These are phyloP conservation scores for Poa annua DNA, from an alignment of 176 grass and related monocot species.

Conservation along the genomic window DNA sequence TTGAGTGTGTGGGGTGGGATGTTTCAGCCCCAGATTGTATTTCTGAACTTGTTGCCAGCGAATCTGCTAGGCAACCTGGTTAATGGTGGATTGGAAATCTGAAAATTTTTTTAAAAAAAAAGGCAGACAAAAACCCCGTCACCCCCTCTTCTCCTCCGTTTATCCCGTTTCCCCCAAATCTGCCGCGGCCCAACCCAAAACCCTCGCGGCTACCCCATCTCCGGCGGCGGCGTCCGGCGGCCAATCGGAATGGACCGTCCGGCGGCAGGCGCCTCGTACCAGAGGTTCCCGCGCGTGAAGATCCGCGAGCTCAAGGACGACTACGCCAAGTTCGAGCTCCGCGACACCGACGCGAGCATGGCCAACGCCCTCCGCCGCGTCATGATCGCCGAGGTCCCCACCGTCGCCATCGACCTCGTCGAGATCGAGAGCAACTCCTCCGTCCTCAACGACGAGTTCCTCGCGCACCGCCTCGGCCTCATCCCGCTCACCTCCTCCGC, in stretches of 20 bases:
- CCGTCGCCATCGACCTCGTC: conserved; percentile 90
- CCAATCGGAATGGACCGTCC: conserved; percentile 45
- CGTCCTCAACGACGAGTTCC: conserved; percentile 99
- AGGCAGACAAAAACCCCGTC: not conserved
- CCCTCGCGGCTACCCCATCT: not conserved
- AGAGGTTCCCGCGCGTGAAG: conserved; percentile 75
- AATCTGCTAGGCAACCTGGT: too few relatives aligned
- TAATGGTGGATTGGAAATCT: too few relatives aligned
- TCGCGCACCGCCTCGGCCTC: conserved; percentile 91
- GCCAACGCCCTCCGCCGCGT: conserved; percentile 93
- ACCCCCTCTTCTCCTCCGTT: not conserved
- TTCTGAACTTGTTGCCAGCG: too few relatives aligned
- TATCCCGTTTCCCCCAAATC: conserved; percentile 29
- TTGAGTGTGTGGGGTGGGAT: too few relatives aligned
- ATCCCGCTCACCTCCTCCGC: conserved; percentile 83
- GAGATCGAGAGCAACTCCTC: conserved; percentile 93
- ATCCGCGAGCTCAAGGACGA: conserved; percentile 91
- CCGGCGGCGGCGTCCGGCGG: not conserved
- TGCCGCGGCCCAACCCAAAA: not conserved
- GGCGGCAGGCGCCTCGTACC: conserved; percentile 57
- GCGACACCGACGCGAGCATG: conserved; percentile 89
- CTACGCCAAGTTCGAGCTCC: conserved; percentile 90
- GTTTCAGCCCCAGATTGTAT: too few relatives aligned
- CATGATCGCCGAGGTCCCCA: conserved; percentile 97
- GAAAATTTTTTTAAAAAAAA: not conserved